phyloP scores from a whole-genome alignment of 2,329 filamentous ascomycete species.

The Cladophialophora bantiana region DNA sequence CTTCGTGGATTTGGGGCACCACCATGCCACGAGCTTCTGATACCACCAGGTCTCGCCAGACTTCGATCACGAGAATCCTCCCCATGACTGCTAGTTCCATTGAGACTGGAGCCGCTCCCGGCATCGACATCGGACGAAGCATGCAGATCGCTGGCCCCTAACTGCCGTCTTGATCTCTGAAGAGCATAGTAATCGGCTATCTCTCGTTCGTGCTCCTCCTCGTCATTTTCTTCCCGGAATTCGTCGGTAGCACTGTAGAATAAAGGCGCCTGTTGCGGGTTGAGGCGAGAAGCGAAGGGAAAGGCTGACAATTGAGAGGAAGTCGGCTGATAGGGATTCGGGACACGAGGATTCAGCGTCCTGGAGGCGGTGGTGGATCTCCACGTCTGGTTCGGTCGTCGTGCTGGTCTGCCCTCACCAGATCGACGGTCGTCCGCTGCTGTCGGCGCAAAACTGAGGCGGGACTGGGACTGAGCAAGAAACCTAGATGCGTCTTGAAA shows the following conservation, averaged over 20 bases:
- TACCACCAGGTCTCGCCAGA: conserved; percentile 56
- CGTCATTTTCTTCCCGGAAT: conserved; percentile 91
- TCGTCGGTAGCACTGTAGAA: conserved; percentile 92
- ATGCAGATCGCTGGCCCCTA: conserved; percentile 80
- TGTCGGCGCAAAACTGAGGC: conserved; percentile 75
- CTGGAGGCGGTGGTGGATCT: conserved; percentile 55
- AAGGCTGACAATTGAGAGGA: conserved; percentile 77
- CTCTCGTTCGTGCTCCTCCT: conserved; percentile 86
- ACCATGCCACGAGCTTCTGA: conserved; percentile 65
- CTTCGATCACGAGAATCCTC: conserved; percentile 48
- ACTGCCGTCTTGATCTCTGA: conserved; percentile 86
- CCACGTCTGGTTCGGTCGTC: conserved; percentile 53
- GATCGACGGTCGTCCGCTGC: conserved; percentile 59
- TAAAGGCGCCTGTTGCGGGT: conserved; percentile 80
- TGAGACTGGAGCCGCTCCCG: conserved; percentile 65
- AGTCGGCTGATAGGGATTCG: conserved; percentile 78
- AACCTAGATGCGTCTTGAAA: conserved; percentile 89
- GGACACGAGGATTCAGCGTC: conserved; percentile 39
- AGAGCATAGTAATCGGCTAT: conserved; percentile 93
- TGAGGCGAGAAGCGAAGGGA: conserved; percentile 78
- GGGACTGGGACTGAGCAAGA: conserved; percentile 93
- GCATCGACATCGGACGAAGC: conserved; percentile 86
- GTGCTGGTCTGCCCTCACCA: conserved; percentile 57
- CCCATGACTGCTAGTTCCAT: conserved; percentile 59
- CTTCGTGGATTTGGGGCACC: conserved; percentile 52